phyloP scores from a whole-genome alignment of 768 basidiomycete genomes.

The Austroboletus eburneus region DNA sequence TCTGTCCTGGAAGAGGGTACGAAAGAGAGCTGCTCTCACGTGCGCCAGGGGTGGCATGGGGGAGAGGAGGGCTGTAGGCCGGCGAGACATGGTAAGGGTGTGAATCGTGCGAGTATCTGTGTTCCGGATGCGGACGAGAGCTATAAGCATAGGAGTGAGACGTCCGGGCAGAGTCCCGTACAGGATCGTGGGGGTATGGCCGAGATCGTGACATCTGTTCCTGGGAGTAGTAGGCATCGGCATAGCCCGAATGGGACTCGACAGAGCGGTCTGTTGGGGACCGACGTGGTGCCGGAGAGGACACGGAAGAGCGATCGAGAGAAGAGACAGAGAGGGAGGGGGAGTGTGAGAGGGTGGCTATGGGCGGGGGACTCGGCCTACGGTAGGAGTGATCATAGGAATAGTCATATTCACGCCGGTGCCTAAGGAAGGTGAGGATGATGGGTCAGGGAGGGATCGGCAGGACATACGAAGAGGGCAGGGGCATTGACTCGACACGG shows the following conservation, averaged over 20 bases:
- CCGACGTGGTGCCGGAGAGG: constrained; percentile 53
- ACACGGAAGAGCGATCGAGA: constrained; percentile 54
- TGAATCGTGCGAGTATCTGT: constrained; percentile 32
- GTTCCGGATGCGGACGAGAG: constrained; percentile 24
- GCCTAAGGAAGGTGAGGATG: constrained; percentile 31
- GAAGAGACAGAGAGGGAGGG: constrained; percentile 59
- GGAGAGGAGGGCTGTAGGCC: constrained; percentile 24
- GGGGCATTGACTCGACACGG: constrained; percentile 40
- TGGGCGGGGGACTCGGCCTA: constrained; percentile 45
- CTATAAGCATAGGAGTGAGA: constrained; percentile 35
- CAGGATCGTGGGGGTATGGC: constrained; percentile 31
- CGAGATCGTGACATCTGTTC: constrained; percentile 31
- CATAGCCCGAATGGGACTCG: constrained; percentile 28
- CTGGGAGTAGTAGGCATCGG: constrained; percentile 40
- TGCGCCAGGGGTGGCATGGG: constrained; percentile 19
- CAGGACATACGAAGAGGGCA: constrained; percentile 32
- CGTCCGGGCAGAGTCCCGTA: constrained; percentile 28
- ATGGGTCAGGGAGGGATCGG: constrained; percentile 21
- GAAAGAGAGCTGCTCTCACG: constrained; percentile 28
- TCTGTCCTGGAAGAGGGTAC: constrained; percentile 38
- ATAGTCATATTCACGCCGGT: constrained; percentile 37
- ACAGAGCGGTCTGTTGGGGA: constrained; percentile 33
- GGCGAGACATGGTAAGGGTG: constrained; percentile 30
- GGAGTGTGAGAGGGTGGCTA: constrained; percentile 51
- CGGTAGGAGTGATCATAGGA: constrained; percentile 39